A percentile compares a stretch with the other conserved stretches of the same genome.
Evolutionary conservation across 495 filamentous ascomycete genomes (phyloP).

Genomic region (Aspergillus homomorphus): DNA sequence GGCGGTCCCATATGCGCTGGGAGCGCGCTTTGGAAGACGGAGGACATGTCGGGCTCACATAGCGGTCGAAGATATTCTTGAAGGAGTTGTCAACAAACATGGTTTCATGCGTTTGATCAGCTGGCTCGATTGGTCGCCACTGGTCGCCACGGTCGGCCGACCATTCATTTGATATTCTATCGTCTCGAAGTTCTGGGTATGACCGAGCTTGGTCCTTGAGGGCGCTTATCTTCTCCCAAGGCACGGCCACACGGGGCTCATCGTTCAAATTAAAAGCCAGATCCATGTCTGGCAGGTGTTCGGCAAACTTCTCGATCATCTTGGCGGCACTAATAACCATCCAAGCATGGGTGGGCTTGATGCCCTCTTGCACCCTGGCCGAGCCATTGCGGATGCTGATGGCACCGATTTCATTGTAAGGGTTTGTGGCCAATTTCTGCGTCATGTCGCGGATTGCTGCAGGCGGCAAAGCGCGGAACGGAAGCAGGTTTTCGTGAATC

Average conservation of each 20-base stretch:
- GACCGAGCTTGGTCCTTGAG: constrained; percentile 36
- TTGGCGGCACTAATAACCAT: constrained; percentile 56
- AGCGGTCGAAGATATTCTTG: constrained; percentile 44
- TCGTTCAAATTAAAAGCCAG: constrained; percentile 77
- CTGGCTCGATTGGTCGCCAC: constrained; percentile 45
- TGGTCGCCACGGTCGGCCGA: constrained; percentile 31
- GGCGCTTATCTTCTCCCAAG: constrained; percentile 54
- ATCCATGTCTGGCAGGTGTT: constrained; percentile 76
- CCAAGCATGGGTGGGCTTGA: constrained; percentile 52
- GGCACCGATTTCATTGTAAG: constrained; percentile 48
- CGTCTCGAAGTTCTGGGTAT: constrained; percentile 20
- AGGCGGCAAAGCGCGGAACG: constrained; percentile 70
- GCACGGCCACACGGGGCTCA: constrained; percentile 70
- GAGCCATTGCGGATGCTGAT: constrained; percentile 48
- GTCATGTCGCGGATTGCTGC: constrained; percentile 52
- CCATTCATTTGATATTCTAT: constrained; percentile 31
- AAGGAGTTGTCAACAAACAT: constrained; percentile 50
- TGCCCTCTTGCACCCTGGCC: constrained; percentile 39
- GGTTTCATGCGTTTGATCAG: constrained; percentile 40
- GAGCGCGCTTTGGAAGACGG: constrained; percentile 54
- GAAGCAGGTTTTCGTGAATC: constrained; percentile 64
- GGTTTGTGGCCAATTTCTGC: constrained; percentile 42
- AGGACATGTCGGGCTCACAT: constrained; percentile 52
- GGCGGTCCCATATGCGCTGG: constrained; percentile 42
- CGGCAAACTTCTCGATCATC: constrained; percentile 65